Conservation (phyloP, 2,329 filamentous ascomycete species). For the Fusarium newnesense region DNA sequence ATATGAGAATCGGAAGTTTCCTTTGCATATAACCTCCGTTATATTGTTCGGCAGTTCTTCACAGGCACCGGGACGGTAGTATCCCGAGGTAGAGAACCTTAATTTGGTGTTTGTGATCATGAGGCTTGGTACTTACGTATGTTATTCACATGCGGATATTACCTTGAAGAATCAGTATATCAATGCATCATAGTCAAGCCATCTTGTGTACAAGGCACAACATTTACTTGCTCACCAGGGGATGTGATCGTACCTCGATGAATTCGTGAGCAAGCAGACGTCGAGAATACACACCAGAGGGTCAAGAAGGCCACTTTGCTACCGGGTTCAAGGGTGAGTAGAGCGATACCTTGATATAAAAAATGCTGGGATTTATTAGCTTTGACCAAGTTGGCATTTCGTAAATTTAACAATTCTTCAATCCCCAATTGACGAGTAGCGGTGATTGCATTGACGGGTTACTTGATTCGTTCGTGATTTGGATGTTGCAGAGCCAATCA, state of each 20-base stretch:
- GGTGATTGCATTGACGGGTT: conserved; percentile 14
- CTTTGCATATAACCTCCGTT: neutral
- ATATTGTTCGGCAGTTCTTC: neutral
- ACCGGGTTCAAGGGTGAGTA: neutral
- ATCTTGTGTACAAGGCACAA: neutral
- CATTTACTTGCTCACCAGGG: neutral
- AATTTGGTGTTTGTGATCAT: neutral
- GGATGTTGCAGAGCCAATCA: neutral
- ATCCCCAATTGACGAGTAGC: neutral
- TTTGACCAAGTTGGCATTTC: neutral
- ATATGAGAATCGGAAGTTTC: neutral
- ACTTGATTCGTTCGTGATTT: conserved; percentile 19
- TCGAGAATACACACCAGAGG: neutral
- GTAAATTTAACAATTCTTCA: neutral
- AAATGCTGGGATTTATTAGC: fast-evolving
- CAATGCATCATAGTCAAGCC: neutral
- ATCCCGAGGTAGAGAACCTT: neutral
- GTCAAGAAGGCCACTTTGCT: neutral
- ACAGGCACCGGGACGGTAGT: neutral
- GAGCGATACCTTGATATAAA: neutral
- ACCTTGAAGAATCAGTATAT: neutral
- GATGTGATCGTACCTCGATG: neutral
- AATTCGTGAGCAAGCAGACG: neutral
- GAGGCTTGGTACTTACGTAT: neutral
- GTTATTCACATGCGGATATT: neutral